Conservation (phyloP, 257 asterid genomes). For the Coffea eugenioides region DNA sequence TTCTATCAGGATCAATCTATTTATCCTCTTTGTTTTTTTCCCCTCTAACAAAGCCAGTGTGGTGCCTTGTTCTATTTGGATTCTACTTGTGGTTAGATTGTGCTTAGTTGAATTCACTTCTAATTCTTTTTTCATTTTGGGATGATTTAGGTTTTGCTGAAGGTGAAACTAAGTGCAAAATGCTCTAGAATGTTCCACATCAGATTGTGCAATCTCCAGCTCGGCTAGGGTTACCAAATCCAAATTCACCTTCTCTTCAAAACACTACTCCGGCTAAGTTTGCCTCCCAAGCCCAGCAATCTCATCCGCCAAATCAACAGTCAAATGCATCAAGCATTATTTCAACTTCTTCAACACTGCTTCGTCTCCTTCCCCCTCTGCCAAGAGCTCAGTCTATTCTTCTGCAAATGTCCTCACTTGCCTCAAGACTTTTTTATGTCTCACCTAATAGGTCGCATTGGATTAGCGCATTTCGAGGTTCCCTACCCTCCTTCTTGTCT, state of each 20-base stretch:
- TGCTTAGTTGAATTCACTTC: neutral
- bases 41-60: neutral
- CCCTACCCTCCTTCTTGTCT: slow-evolving; percentile 72
- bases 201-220: slow-evolving; percentile 92
- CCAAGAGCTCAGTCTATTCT: slow-evolving; percentile 86
- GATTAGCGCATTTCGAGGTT: slow-evolving; percentile 71
- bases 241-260: slow-evolving; percentile 81
- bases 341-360: slow-evolving; percentile 69
- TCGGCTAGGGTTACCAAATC: slow-evolving; percentile 81
- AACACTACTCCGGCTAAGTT: slow-evolving; percentile 62
- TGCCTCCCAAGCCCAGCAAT: slow-evolving; percentile 53
- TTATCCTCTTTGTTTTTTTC: neutral
- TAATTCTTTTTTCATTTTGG: too few species aligned
- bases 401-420: slow-evolving; percentile 79
- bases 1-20: too few species aligned
- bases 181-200: slow-evolving; percentile 72
- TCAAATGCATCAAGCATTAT: slow-evolving; percentile 39
- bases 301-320: slow-evolving; percentile 44
- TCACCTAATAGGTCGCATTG: slow-evolving; percentile 78
- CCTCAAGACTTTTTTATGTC: slow-evolving; percentile 78
- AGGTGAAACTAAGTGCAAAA: slow-evolving; percentile 24
- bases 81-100: too few species aligned
- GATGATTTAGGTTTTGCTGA: neutral
- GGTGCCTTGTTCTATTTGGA: too few species aligned
- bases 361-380: slow-evolving; percentile 89